Evolutionary conservation across 2,329 filamentous ascomycete species (phyloP).

Genomic region (Paracorniculantispora psalliotae): DNA sequence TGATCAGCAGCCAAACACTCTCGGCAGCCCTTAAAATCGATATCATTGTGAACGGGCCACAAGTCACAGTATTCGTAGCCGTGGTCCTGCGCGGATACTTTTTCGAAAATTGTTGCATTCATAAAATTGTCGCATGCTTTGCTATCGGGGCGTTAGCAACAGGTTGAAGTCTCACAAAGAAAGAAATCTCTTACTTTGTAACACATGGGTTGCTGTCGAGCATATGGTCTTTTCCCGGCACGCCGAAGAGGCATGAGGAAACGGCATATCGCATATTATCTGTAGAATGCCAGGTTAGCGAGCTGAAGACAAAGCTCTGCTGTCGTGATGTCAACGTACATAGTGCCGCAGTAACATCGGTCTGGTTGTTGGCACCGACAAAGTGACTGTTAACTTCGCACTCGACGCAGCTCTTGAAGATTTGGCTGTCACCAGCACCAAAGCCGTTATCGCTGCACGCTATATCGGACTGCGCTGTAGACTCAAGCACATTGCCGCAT

Average conservation of each 20-base stretch:
- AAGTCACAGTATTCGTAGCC: slow-evolving; percentile 50
- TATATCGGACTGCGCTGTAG: slow-evolving; percentile 42
- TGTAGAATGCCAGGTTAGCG: not conserved
- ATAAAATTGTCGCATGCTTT: slow-evolving; percentile 48
- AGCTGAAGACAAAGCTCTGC: not conserved
- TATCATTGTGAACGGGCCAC: slow-evolving; percentile 37
- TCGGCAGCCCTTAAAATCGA: slow-evolving; percentile 37
- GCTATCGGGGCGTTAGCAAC: slow-evolving; percentile 32
- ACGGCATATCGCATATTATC: slow-evolving; percentile 35
- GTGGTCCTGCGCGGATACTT: slow-evolving; percentile 40
- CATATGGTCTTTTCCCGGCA: slow-evolving; percentile 37
- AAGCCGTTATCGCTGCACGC: slow-evolving; percentile 42
- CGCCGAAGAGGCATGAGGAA: slow-evolving; percentile 51
- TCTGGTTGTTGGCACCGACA: slow-evolving; percentile 32
- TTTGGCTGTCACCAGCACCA: slow-evolving; percentile 36
- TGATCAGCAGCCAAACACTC: slow-evolving; percentile 40
- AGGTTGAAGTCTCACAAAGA: not conserved
- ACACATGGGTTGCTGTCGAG: slow-evolving; percentile 41
- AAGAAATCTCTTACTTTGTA: slow-evolving; percentile 39
- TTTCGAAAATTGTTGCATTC: slow-evolving; percentile 43
- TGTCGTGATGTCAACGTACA: slow-evolving; percentile 39
- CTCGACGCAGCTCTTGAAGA: slow-evolving; percentile 47
- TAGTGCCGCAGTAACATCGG: slow-evolving; percentile 50
- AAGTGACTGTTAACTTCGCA: slow-evolving; percentile 49
- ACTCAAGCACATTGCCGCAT: slow-evolving; percentile 50